These are phyloP conservation scores for Cylindricascospora bacillispora DNA, from an alignment of 1,139 yeast species.

Conservation along the genomic window DNA sequence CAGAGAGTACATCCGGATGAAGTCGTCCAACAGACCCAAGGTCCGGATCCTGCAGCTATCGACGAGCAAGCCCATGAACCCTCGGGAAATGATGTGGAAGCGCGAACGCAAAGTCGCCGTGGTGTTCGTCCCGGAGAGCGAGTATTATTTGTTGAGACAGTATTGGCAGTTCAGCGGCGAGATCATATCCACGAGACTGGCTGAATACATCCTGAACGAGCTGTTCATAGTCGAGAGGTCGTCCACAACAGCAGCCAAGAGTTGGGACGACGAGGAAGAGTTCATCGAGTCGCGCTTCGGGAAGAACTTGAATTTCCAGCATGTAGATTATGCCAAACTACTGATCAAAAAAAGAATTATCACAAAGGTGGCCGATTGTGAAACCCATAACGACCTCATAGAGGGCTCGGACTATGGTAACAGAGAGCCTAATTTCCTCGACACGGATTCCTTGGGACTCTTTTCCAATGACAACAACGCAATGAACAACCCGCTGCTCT, in stretches of 20 bases:
- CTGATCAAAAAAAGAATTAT: slow-evolving; percentile 69
- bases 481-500: not conserved
- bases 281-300: slow-evolving; percentile 87
- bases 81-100: slow-evolving; percentile 44
- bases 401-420: not conserved
- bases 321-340: slow-evolving; percentile 60
- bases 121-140: slow-evolving; percentile 48
- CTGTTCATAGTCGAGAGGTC: slow-evolving; percentile 27
- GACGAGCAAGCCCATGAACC: slow-evolving; percentile 53
- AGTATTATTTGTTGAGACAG: slow-evolving; percentile 52
- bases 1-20: slow-evolving; percentile 51
- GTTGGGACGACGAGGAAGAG: not conserved
- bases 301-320: slow-evolving; percentile 67
- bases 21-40: slow-evolving; percentile 10
- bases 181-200: slow-evolving; percentile 80
- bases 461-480: not conserved
- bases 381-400: slow-evolving; percentile 24
- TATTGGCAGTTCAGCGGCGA: slow-evolving; percentile 98
- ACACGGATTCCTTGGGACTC: not conserved
- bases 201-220: slow-evolving; percentile 66
- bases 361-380: slow-evolving; percentile 35
- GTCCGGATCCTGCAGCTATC: slow-evolving; percentile 70
- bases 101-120: slow-evolving; percentile 61
- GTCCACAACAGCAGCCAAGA: not conserved
- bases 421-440: slow-evolving; percentile 2